Evolutionary conservation across 2,329 filamentous ascomycete species (phyloP), one percentile per base, ranked within the genome.

Genomic region (Nigrograna mackinnonii): DNA sequence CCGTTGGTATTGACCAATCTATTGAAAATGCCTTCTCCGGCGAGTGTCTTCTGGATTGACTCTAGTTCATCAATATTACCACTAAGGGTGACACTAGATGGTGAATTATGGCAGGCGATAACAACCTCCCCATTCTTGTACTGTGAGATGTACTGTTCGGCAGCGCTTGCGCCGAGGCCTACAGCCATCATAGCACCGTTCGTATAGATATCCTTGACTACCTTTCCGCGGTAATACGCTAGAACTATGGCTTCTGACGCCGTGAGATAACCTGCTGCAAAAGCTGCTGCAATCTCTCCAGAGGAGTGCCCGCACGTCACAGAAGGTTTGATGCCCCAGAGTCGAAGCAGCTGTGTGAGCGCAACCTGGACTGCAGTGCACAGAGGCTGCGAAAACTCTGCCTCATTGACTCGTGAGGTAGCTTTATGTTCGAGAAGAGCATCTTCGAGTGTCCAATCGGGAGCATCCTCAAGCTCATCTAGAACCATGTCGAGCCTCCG

Each of bases 261-360:
- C 4, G 52, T 50, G 2, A 62, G 11, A n/a, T 11, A 35, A 6
- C 57, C 58, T 5, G 53, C 47, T 3, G 54, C 47, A 38, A 47
- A 57, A 12, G 58, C 47, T 11, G 57, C 57, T 4, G 54, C 58
- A 4, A 62, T 60, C 24, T 63, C 58, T 7, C 60, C 60, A 7
- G 54, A 58, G 5, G 57, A 59, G 37, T 63, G 60, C 0, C 60
- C 60, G 2, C 53, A 45, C 2, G 38, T 32, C 2, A 38, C 41
- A 1, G 18, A 7, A 2, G 54, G 44, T 2, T 3, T 11, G 1
- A 60, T 37, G 5, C 14, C 18, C 49, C 55, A 59, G 0, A 42
- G 48, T 0, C 22, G 7, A 2, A 61, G 36, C 5, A 60, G 37
- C 11, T 55, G 46, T 1, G 60, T 47, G 2, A 63, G 41, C 3